phyloP scores from a whole-genome alignment of 2,329 filamentous ascomycete species.

The Plenodomus tracheiphilus region DNA sequence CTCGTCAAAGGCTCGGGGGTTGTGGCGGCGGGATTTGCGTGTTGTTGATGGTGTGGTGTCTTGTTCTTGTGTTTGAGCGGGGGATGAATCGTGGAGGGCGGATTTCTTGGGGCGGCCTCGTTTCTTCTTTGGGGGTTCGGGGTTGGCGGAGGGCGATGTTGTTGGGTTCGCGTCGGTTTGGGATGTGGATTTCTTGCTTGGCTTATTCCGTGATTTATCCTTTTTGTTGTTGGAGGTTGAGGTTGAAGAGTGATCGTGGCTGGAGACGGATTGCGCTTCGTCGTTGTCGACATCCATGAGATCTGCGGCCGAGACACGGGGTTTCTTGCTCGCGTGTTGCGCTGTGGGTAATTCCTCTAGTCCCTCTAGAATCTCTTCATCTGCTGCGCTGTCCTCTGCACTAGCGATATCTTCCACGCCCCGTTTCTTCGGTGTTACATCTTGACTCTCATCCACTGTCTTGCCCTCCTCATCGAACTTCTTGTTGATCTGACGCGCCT shows the following conservation, averaged over 20 bases:
- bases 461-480: constrained; percentile 35
- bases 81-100: neutral
- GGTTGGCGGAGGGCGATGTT: neutral
- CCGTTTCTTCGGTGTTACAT: constrained; percentile 30
- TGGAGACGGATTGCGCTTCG: neutral
- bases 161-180: neutral
- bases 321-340: constrained; percentile 15
- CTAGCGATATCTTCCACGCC: constrained; percentile 19
- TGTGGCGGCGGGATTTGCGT: constrained; percentile 3
- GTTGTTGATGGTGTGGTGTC: constrained; percentile 10
- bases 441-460: constrained; percentile 14
- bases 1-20: neutral
- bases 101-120: constrained; percentile 3
- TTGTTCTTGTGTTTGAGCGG: constrained; percentile 8
- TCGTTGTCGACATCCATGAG: neutral
- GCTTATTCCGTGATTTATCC: no score
- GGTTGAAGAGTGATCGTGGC: no score
- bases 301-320: constrained; percentile 9
- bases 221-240: neutral
- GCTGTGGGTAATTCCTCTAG: no score
- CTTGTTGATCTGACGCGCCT: constrained; percentile 27
- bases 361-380: no score
- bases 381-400: constrained; percentile 5
- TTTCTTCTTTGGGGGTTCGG: constrained; percentile 3
- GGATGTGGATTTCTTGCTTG: neutral